Evolutionary conservation across 1,284 basidiomycete genomes (phyloP).

Genomic region (Puccinia triticina): DNA sequence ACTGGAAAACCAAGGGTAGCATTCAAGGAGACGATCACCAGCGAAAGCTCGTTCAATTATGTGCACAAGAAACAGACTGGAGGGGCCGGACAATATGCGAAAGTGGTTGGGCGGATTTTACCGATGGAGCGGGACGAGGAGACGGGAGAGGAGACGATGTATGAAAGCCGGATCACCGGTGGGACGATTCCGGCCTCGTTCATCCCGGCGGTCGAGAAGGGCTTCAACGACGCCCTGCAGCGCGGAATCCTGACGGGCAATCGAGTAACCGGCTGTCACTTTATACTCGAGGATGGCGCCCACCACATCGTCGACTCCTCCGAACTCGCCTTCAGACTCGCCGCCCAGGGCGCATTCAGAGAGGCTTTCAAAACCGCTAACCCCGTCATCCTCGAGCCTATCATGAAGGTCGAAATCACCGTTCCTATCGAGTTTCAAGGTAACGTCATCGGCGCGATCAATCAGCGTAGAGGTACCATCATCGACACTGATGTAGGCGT

Average conservation of each 20-base stretch:
- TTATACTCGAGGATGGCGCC: slow-evolving; percentile 88
- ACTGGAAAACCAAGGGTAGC: slow-evolving; percentile 97
- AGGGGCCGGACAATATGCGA: slow-evolving; percentile 94
- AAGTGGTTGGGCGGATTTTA: slow-evolving; percentile 88
- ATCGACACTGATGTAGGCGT: slow-evolving; percentile 94
- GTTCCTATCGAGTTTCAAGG: slow-evolving; percentile 97
- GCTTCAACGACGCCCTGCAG: slow-evolving; percentile 91
- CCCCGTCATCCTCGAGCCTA: slow-evolving; percentile 88
- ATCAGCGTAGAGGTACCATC: slow-evolving; percentile 90
- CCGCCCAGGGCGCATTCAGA: slow-evolving; percentile 87
- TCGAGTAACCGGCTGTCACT: slow-evolving; percentile 79
- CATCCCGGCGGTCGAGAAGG: slow-evolving; percentile 96
- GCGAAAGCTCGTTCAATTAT: slow-evolving; percentile 80
- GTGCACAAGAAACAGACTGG: slow-evolving; percentile 99
- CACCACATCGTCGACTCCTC: slow-evolving; percentile 96
- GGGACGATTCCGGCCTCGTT: slow-evolving; percentile 88
- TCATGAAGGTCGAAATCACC: slow-evolving; percentile 98
- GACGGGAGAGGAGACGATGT: slow-evolving; percentile 65
- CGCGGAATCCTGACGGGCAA: slow-evolving; percentile 91
- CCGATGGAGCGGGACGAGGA: slow-evolving; percentile 69
- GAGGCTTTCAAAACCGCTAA: slow-evolving; percentile 79
- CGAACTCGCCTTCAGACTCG: slow-evolving; percentile 90
- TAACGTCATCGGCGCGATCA: slow-evolving; percentile 89
- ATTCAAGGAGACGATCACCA: slow-evolving; percentile 90
- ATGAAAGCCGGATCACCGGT: slow-evolving; percentile 87